A percentile compares a stretch with the other conserved stretches of the same genome.
Evolutionary conservation across 2,329 filamentous ascomycete genomes (phyloP).

Genomic region (Sporothrix sp.): DNA sequence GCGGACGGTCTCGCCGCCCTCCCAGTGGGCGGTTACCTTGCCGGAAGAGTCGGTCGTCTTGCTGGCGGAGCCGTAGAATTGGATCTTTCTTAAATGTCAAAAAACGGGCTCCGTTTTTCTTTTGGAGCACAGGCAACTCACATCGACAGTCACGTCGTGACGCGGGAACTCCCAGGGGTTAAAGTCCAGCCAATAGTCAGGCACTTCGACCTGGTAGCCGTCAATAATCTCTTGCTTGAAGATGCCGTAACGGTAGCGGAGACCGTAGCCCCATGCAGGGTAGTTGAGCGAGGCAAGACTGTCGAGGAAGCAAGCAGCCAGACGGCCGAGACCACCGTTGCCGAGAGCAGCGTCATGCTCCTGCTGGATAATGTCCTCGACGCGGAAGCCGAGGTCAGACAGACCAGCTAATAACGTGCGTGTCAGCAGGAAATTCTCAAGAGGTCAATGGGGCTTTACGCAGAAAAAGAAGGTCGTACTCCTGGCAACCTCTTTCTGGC

Average conservation of each 20-base stretch:
- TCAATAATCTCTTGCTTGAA: constrained; percentile 99
- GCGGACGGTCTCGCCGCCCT: constrained; percentile 84
- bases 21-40: constrained; percentile 68
- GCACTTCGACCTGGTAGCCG: constrained; percentile 95
- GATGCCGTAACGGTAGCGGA: constrained; percentile 93
- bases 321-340: constrained; percentile 87
- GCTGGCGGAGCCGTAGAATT: constrained; percentile 83
- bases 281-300: constrained; percentile 91
- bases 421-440: constrained; percentile 4
- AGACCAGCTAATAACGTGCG: constrained; percentile 57
- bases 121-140: constrained; percentile 27
- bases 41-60: constrained; percentile 68
- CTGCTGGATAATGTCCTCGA: constrained; percentile 90
- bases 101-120: no score
- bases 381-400: constrained; percentile 81
- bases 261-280: constrained; percentile 92
- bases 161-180: constrained; percentile 98
- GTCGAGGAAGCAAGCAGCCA: constrained; percentile 95
- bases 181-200: constrained; percentile 98
- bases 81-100: constrained; percentile 43
- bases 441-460: no score
- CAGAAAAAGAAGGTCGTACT: no score
- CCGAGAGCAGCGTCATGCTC: constrained; percentile 94
- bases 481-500: constrained; percentile 73
- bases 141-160: constrained; percentile 88